These are phyloP conservation scores for Rhodamnia argentea DNA, from an alignment of 345 rosid genomes.

Conservation along the genomic window DNA sequence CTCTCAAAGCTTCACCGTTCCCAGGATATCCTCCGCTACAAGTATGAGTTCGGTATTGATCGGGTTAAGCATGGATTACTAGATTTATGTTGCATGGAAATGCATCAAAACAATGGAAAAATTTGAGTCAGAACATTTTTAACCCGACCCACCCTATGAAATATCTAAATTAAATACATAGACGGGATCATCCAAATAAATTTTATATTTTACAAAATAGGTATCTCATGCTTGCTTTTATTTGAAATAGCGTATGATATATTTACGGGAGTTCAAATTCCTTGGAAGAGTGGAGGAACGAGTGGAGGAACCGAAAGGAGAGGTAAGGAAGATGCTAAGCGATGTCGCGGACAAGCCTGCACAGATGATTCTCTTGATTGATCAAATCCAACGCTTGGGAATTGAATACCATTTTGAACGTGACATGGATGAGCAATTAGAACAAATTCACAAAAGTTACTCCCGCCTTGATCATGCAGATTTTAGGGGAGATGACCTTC, in stretches of 20 bases:
- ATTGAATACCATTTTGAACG: neutral
- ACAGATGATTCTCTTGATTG: neutral
- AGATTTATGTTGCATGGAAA: neutral
- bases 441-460: neutral
- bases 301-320: conserved; percentile 1
- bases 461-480: neutral
- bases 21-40: neutral
- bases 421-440: neutral
- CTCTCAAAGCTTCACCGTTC: neutral
- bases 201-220: neutral
- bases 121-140: neutral
- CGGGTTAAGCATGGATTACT: neutral
- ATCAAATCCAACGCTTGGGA: neutral
- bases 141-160: neutral
- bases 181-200: too few species aligned
- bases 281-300: neutral
- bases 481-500: neutral
- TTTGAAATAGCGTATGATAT: neutral
- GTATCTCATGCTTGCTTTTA: neutral
- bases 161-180: neutral
- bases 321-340: conserved; percentile 11
- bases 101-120: neutral
- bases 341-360: neutral
- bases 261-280: neutral
- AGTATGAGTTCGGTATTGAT: neutral